A percentile compares a stretch with the other conserved stretches of the same genome.
These are phyloP conservation scores for Trypanosoma brucei DNA, from an alignment of 208 protist genomes.

Conservation along the genomic window DNA sequence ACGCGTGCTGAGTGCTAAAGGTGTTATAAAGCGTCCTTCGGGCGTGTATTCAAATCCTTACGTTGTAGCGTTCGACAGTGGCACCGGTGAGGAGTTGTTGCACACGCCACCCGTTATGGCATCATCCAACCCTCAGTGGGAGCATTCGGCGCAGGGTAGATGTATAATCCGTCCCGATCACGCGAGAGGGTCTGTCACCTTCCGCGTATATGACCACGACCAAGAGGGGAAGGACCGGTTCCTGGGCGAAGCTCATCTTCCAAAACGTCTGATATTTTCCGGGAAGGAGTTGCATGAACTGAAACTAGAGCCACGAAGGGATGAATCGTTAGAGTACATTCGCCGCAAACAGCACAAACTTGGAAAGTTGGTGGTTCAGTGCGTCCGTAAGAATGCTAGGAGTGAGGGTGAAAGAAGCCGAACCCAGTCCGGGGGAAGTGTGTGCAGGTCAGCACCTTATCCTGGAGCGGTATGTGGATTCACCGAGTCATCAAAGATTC, in stretches of 20 bases:
- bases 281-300: constrained; percentile 24
- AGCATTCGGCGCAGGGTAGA: neutral
- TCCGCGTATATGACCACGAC: constrained; percentile 17
- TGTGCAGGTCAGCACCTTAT: too few relatives aligned
- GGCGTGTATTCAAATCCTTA: constrained; percentile 10
- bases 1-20: constrained; percentile 9
- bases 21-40: constrained; percentile 7
- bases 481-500: constrained; percentile 6
- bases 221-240: constrained; percentile 20
- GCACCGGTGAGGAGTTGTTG: constrained; percentile 10
- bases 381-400: neutral
- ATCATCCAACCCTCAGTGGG: constrained; percentile 15
- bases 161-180: neutral
- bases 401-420: neutral
- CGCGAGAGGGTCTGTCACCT: constrained; percentile 10
- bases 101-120: constrained; percentile 9
- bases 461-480: neutral
- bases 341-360: constrained; percentile 16
- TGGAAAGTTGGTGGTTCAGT: constrained; percentile 23
- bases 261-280: constrained; percentile 10
- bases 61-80: constrained; percentile 13
- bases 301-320: constrained; percentile 7
- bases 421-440: too few relatives aligned
- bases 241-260: constrained; percentile 27
- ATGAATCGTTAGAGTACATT: constrained; percentile 18